Evolutionary conservation across 164 flowering plant genomes (phyloP).

Genomic region (Magnolia sinica): DNA sequence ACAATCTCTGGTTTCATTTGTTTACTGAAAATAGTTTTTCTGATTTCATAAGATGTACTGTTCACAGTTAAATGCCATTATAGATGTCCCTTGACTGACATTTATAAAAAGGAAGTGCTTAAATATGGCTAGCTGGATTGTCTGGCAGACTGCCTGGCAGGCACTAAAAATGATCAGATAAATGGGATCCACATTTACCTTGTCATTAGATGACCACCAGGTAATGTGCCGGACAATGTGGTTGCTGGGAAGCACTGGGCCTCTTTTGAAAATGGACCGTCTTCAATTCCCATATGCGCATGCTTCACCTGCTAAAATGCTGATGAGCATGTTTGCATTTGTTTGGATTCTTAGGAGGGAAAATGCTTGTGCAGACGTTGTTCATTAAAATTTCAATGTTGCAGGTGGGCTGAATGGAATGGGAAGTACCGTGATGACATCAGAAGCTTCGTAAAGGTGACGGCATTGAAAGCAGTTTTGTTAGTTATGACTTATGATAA

Average conservation of each 20-base stretch:
- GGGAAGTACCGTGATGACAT: conserved; percentile 95
- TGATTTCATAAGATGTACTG: neutral
- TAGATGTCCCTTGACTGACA: neutral
- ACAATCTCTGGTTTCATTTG: neutral
- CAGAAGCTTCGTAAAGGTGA: conserved; percentile 85
- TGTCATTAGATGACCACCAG: neutral
- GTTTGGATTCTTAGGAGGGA: neutral
- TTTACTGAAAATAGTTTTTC: neutral
- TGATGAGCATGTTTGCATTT: neutral
- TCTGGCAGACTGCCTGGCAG: neutral
- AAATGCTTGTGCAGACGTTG: neutral
- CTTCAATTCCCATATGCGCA: neutral
- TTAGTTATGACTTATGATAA: neutral
- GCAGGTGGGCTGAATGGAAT: conserved; percentile 99
- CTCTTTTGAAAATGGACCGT: neutral
- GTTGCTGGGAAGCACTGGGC: neutral
- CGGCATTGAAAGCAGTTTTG: neutral
- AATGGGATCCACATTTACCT: neutral
- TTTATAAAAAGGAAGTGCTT: neutral
- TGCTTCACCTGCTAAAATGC: neutral
- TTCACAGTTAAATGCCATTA: too few relatives aligned
- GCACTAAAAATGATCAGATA: too few relatives aligned
- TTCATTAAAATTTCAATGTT: conserved; percentile 9
- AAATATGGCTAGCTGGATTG: neutral
- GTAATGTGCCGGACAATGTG: neutral